A percentile compares a stretch with the other conserved stretches of the same genome.
Evolutionary conservation across 2,329 filamentous ascomycete species (phyloP).

Genomic region (Tolypocladium pustulatum): DNA sequence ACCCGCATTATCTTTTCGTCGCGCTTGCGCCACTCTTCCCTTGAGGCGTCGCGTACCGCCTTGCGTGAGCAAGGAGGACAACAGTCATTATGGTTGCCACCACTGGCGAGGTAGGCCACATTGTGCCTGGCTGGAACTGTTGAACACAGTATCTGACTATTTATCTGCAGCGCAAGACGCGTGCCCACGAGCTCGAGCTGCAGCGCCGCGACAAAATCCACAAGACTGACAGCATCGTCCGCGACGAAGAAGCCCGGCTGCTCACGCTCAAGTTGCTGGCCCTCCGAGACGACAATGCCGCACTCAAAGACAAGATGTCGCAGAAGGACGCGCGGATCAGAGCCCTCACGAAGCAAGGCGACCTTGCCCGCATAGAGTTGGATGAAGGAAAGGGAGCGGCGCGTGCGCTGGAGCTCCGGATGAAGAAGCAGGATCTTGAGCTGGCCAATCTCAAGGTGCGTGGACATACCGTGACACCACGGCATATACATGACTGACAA

Average conservation of each 20-base stretch:
- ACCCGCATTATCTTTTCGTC: not conserved
- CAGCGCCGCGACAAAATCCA: slow-evolving; percentile 57
- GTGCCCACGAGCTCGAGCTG: slow-evolving; percentile 52
- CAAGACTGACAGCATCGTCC: slow-evolving; percentile 55
- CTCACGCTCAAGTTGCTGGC: slow-evolving; percentile 59
- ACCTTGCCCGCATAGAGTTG: slow-evolving; percentile 31
- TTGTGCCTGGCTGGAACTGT: too few relatives aligned
- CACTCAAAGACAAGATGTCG: slow-evolving; percentile 52
- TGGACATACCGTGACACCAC: too few relatives aligned
- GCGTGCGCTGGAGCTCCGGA: slow-evolving; percentile 33
- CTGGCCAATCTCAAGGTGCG: slow-evolving; percentile 37
- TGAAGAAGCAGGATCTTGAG: slow-evolving; percentile 38
- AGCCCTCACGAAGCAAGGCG: slow-evolving; percentile 26
- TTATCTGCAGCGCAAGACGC: slow-evolving; percentile 28
- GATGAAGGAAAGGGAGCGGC: slow-evolving; percentile 29
- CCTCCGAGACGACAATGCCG: slow-evolving; percentile 64
- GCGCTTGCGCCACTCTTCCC: not conserved
- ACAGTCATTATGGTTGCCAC: slow-evolving; percentile 14
- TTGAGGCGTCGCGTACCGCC: not conserved
- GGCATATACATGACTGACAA: slow-evolving; percentile 2
- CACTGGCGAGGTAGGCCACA: slow-evolving; percentile 15
- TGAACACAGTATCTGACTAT: not conserved
- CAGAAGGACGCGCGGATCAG: slow-evolving; percentile 51
- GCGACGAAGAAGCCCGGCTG: slow-evolving; percentile 65
- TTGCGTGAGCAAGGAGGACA: not conserved